phyloP scores from a whole-genome alignment of 2,329 filamentous ascomycete genomes.

The Clonostachys chloroleuca region DNA sequence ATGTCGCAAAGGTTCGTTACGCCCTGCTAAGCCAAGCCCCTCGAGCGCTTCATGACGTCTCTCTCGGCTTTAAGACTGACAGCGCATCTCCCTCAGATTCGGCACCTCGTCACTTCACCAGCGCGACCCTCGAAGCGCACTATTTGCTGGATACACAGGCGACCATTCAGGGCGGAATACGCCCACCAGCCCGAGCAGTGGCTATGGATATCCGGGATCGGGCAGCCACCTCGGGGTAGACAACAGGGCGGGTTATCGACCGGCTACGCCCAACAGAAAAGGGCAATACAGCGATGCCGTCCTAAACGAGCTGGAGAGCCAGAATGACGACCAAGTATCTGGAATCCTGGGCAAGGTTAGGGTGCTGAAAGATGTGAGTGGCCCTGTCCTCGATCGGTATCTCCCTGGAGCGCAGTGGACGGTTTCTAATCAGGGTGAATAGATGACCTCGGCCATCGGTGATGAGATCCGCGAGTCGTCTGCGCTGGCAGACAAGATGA shows the following conservation, averaged over 20 bases:
- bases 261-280: constrained; percentile 70
- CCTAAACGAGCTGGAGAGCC: constrained; percentile 88
- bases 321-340: constrained; percentile 87
- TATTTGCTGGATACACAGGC: constrained; percentile 69
- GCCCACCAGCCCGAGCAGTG: constrained; percentile 30
- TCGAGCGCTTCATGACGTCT: too few species aligned
- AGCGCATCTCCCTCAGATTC: constrained; percentile 43
- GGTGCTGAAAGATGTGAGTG: constrained; percentile 79
- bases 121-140: constrained; percentile 65
- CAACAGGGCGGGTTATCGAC: constrained; percentile 42
- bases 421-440: background rate
- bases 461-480: constrained; percentile 92
- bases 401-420: background rate
- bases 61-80: background rate
- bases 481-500: constrained; percentile 89
- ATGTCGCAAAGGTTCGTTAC: constrained; percentile 28
- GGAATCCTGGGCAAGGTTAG: constrained; percentile 89
- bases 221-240: constrained; percentile 18
- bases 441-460: constrained; percentile 91
- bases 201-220: constrained; percentile 42
- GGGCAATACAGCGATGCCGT: constrained; percentile 93
- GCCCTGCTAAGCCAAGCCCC: background rate
- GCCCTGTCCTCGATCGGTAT: constrained; percentile 3
- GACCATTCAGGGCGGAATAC: constrained; percentile 27
- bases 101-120: constrained; percentile 66